Conservation (phyloP, 1,284 basidiomycete genomes). For the Ceratobasidium sp. region DNA sequence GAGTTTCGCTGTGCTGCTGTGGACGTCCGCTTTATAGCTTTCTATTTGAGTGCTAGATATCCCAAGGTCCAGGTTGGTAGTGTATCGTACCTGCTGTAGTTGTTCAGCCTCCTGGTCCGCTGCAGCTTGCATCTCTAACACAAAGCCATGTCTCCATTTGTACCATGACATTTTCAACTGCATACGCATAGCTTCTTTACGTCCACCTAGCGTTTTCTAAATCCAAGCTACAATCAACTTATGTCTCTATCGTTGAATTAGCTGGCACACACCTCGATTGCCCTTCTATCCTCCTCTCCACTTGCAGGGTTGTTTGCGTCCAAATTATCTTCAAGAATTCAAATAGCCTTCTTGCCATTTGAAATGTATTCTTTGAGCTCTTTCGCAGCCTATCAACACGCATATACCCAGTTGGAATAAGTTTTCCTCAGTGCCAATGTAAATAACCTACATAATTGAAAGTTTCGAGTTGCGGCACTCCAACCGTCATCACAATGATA, state of each 20-base stretch:
- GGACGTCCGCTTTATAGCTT: slow-evolving; percentile 58
- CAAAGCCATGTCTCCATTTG: slow-evolving; percentile 42
- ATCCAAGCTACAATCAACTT: background rate
- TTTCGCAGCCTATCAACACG: slow-evolving; percentile 39
- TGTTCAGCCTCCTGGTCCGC: slow-evolving; percentile 31
- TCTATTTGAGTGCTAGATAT: slow-evolving; percentile 58
- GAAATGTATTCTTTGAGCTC: slow-evolving; percentile 49
- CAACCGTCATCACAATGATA: slow-evolving; percentile 46
- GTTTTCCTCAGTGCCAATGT: too few species aligned
- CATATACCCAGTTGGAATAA: slow-evolving; percentile 4
- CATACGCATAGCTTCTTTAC: slow-evolving; percentile 46
- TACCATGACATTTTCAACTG: slow-evolving; percentile 52
- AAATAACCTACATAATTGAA: slow-evolving; percentile 47
- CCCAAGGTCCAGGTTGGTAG: slow-evolving; percentile 48
- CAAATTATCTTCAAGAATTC: slow-evolving; percentile 57
- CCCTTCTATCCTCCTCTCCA: slow-evolving; percentile 60
- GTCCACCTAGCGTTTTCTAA: slow-evolving; percentile 39
- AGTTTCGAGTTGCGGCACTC: slow-evolving; percentile 47
- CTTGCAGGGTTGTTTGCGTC: slow-evolving; percentile 61
- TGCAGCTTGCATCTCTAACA: slow-evolving; percentile 39
- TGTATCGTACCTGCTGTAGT: slow-evolving; percentile 20
- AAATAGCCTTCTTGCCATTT: slow-evolving; percentile 53
- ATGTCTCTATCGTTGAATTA: too few species aligned
- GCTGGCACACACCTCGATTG: slow-evolving; percentile 59
- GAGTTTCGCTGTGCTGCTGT: slow-evolving; percentile 58